Evolutionary conservation across 2,329 filamentous ascomycete genomes (phyloP).

Genomic region (Trichoderma sp.): DNA sequence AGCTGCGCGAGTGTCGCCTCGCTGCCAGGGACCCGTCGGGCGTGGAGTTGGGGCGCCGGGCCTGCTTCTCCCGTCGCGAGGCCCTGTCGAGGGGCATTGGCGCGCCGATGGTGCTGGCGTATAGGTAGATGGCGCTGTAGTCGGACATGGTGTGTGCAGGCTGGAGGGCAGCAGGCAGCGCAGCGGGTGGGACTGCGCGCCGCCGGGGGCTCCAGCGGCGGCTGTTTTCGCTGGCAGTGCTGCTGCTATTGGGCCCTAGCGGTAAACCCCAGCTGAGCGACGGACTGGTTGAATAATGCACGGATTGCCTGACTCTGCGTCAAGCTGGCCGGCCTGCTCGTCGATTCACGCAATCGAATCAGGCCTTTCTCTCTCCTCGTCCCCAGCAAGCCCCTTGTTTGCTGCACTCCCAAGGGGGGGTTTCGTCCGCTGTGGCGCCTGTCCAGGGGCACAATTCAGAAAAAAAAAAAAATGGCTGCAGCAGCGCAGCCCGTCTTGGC

Average conservation of each 20-base stretch:
- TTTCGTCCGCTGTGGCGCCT: slow-evolving; percentile 24
- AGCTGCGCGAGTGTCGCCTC: slow-evolving; percentile 24
- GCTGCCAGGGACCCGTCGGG: slow-evolving; percentile 1
- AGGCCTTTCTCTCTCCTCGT: neutral
- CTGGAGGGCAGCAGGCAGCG: too few relatives aligned
- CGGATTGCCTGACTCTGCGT: neutral
- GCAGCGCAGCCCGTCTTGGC: neutral
- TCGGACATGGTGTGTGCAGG: slow-evolving; percentile 19
- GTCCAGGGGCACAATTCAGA: slow-evolving; percentile 11
- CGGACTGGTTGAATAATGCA: too few relatives aligned
- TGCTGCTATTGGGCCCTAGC: neutral
- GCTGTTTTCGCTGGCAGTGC: neutral
- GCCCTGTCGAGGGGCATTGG: slow-evolving; percentile 24
- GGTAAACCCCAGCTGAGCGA: neutral
- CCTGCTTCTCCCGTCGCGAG: slow-evolving; percentile 24
- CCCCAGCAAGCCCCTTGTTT: slow-evolving; percentile 9
- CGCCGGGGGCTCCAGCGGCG: slow-evolving; percentile 12
- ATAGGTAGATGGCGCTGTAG: slow-evolving; percentile 27
- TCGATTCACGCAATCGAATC: neutral
- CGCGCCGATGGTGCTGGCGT: slow-evolving; percentile 21
- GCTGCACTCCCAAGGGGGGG: slow-evolving; percentile 27
- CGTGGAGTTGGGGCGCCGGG: slow-evolving; percentile 28
- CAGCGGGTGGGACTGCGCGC: neutral
- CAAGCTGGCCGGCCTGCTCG: neutral
- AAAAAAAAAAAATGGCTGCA: neutral